Percentiles rank a stretch among this genome's conserved stretches.
Evolutionary conservation across 257 asterid genomes (phyloP).

Genomic region (Lavandula angustifolia): DNA sequence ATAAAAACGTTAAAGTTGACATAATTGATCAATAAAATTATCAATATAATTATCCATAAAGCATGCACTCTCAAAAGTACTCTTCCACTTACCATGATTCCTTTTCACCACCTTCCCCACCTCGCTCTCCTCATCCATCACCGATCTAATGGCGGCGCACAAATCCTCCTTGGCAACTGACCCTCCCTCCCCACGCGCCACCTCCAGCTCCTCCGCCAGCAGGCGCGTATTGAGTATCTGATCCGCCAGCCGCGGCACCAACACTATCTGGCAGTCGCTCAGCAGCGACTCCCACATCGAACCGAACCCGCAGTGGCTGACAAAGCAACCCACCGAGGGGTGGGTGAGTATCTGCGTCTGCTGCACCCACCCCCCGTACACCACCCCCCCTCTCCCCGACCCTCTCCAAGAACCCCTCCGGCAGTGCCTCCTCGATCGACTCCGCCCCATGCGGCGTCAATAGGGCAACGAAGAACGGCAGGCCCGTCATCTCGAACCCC

Average conservation of each 20-base stretch:
- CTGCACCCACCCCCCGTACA: conserved; percentile 71
- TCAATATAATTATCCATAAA: conserved; percentile 55
- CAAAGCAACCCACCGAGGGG: conserved; percentile 81
- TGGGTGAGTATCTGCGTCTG: conserved; percentile 69
- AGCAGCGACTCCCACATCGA: conserved; percentile 91
- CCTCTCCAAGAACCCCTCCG: conserved; percentile 73
- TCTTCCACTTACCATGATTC: conserved; percentile 66
- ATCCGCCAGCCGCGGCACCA: conserved; percentile 69
- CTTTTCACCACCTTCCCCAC: conserved; percentile 43
- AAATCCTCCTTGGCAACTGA: conserved; percentile 67
- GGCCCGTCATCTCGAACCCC: conserved; percentile 70
- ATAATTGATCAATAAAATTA: conserved; percentile 48
- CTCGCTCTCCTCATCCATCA: conserved; percentile 58
- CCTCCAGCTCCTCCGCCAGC: conserved; percentile 72
- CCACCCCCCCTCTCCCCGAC: conserved; percentile 53
- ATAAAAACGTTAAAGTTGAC: conserved; percentile 35
- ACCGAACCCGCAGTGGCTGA: conserved; percentile 84
- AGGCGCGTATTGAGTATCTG: conserved; percentile 69
- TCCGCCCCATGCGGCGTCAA: conserved; percentile 57
- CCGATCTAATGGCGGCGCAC: conserved; percentile 50
- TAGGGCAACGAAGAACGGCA: conserved; percentile 66
- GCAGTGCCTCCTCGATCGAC: conserved; percentile 64
- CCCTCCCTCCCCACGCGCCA: conserved; percentile 60
- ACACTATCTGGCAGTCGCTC: conserved; percentile 64
- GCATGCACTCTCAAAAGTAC: conserved; percentile 36